Conservation (phyloP, 2,329 filamentous ascomycete genomes). For the Claviceps monticola region DNA sequence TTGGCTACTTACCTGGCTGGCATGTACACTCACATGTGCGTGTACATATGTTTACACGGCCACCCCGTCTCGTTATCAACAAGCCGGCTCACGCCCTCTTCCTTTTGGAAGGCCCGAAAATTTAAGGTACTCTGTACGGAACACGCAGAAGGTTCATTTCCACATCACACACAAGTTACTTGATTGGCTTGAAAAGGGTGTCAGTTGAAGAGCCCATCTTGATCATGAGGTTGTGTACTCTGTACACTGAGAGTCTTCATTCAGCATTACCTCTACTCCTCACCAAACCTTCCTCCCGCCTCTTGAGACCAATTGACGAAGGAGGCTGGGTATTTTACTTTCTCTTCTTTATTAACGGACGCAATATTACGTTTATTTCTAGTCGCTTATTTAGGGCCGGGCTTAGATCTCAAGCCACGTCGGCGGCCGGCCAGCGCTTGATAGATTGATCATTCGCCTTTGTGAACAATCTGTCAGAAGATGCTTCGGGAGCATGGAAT, state of each 20-base stretch:
- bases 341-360: not conserved
- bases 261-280: too few species aligned
- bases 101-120: slow-evolving; percentile 2
- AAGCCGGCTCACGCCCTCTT: not conserved
- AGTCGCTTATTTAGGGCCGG: not conserved
- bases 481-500: not conserved
- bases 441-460: not conserved
- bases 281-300: too few species aligned
- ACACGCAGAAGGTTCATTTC: too few species aligned
- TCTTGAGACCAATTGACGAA: not conserved
- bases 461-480: not conserved
- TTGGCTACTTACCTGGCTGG: not conserved
- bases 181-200: too few species aligned
- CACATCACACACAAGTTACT: too few species aligned
- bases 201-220: too few species aligned
- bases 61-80: slow-evolving; percentile 1
- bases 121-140: not conserved
- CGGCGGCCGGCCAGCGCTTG: not conserved
- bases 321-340: not conserved
- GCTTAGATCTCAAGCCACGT: not conserved
- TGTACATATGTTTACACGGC: not conserved
- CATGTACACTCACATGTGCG: not conserved
- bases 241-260: too few species aligned
- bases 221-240: too few species aligned
- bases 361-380: not conserved